Percentiles rank a stretch among this genome's conserved stretches.
Conservation (phyloP, 192 early-diverging fungal species). For the Entomortierella parvispora region DNA sequence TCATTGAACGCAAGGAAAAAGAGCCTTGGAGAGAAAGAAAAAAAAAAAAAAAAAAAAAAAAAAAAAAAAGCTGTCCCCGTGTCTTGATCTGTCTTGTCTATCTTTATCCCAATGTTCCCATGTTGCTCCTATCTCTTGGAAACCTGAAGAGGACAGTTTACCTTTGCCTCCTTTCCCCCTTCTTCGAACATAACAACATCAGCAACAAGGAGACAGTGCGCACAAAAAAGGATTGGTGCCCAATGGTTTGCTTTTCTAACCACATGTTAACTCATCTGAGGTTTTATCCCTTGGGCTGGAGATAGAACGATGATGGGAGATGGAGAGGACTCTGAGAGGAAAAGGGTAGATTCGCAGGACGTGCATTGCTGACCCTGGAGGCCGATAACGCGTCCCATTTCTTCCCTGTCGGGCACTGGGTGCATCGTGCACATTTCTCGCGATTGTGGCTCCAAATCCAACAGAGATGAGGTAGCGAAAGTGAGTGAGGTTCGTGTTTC, state of each 20-base stretch:
- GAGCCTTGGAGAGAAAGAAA: background rate
- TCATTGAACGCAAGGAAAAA: no score
- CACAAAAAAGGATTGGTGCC: background rate
- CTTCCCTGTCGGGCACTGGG: no score
- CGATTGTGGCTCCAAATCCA: no score
- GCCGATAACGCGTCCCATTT: no score
- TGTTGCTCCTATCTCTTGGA: background rate
- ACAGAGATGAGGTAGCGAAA: no score
- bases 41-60: background rate
- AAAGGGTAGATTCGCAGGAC: background rate
- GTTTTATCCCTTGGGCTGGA: background rate
- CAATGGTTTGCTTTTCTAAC: constrained; percentile 14
- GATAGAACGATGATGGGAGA: constrained; percentile 4
- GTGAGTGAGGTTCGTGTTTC: no score
- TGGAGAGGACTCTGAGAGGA: background rate
- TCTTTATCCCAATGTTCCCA: background rate
- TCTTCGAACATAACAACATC: constrained; percentile 5
- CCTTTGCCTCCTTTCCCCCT: constrained; percentile 1
- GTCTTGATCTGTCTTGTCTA: constrained; percentile 1
- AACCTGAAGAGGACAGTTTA: constrained; percentile 6
- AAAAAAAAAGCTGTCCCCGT: background rate
- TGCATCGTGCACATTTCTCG: no score
- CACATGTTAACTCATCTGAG: constrained; percentile 24
- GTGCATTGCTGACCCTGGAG: no score
- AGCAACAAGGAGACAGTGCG: background rate